Base-by-base conservation (phyloP, 2,329 filamentous ascomycete species). In the Kalmusia sp. region DNA sequence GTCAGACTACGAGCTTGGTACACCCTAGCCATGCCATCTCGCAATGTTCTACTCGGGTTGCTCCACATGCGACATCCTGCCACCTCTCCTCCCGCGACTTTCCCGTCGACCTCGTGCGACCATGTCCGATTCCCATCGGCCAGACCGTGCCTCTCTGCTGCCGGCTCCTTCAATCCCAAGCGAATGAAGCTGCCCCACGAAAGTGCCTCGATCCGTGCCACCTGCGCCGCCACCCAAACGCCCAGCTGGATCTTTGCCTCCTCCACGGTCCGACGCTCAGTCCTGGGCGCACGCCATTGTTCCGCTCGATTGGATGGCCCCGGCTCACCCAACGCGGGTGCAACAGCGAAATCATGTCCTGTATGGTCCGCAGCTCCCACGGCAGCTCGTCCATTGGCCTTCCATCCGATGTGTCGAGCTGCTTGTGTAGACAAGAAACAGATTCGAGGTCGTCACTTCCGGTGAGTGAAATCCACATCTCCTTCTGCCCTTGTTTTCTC, bases 191-290 rank as follows among this genome's bases (percentile, higher is more conserved):
- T 48, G 31, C 27, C 19, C 7, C 15, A 46, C 31, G 17, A n/a
- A n/a, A 59, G 54, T 30, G 35, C 37, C 35, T 52, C 44, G n/a
- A 59, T 46, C 35, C 51, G 51, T n/a, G 39, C 43, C 11, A 57
- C 47, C 54, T 52, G 58, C 38, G 57, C 51, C 6, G 39, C 43
- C 6, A 57, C 47, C 54, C 50, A 62, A 33, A 61, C 51, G 24
- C 47, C 55, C 41, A 61, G 46, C 40, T 62, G 55, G 49, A 61
- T 57, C 52, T 56, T 62, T 45, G 57, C 57, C 31, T 58, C 51
- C 48, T 60, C 57, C 30, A 56, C 57, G 11, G 52, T 54, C 27
- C 49, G 46, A 49, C 53, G 58, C 38, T 55, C 51, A n/a, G 59
- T 60, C 34, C 60, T 62, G 44, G 59, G n/a, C n/a, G 44, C 37